Evolutionary conservation across 495 filamentous ascomycete species (phyloP).

Genomic region (Usnea hakonensis): DNA sequence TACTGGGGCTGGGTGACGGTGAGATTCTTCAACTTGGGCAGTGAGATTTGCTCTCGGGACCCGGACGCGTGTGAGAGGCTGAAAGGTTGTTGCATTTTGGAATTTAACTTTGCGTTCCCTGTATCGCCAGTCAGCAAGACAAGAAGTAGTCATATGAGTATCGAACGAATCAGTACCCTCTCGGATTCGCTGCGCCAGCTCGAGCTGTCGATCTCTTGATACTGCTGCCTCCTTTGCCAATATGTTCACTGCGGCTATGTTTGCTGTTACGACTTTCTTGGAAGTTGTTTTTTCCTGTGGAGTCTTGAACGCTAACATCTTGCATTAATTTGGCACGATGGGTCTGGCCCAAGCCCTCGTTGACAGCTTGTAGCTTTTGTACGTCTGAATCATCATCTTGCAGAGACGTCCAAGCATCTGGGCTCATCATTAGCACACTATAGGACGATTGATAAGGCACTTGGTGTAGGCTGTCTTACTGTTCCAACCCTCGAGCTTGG

Average conservation of each 20-base stretch:
- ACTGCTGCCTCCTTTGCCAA: conserved; percentile 10
- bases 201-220: not conserved
- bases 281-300: not conserved
- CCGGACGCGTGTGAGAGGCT: not conserved
- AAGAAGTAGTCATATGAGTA: not conserved
- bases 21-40: not conserved
- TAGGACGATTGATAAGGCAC: not conserved
- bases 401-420: conserved; percentile 14
- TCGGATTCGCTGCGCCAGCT: not conserved
- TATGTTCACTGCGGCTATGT: conserved; percentile 2
- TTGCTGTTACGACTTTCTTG: conserved; percentile 3
- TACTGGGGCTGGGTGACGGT: not conserved
- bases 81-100: not conserved
- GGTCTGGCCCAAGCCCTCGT: conserved; percentile 15
- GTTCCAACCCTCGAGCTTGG: conserved; percentile 18
- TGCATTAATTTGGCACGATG: conserved; percentile 4
- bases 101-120: not conserved
- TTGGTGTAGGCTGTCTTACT: not conserved
- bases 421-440: not conserved
- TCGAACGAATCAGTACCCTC: not conserved
- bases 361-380: conserved; percentile 16
- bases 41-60: not conserved
- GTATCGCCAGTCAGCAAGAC: not conserved
- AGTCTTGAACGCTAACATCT: not conserved
- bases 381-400: conserved; percentile 15